Evolutionary conservation across 441 rosid species (phyloP), one percentile per base, ranked within the genome.

Genomic region (Dalechampia spathulata): DNA sequence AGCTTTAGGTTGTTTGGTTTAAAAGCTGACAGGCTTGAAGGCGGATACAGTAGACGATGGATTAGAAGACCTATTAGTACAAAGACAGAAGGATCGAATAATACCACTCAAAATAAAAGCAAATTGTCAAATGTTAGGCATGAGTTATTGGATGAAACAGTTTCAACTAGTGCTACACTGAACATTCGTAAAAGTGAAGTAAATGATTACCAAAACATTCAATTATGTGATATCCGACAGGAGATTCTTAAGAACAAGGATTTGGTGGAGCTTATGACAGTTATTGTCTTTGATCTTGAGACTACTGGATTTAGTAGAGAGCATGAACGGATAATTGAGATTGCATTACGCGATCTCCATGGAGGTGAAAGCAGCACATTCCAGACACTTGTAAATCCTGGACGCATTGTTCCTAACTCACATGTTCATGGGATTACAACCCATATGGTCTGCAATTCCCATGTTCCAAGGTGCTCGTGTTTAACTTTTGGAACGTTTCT

Each of bases 331-430:
- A 84, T 93, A 3, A 77, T 93, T 30, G 99, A 89, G 82, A 76
- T 93, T 53, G 96, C 89, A 6, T 57, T 77, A 9, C 90, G 80
- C 66, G 99, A 93, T 79, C 77, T 93, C 45, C 67, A 72, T 1
- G 97, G 99, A 54, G 97, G 97, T 57, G 69, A 74, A 69, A 75
- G 85, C 66, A 82, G 99, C 77, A 87, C 96, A 43, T 89, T 93
- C 40, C 83, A 87, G 72, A 80, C 90, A 0, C 79, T 93, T 2
- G 72, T 93, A 20, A 87, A 93, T 74, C 99, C 97, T 0, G 85
- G 65, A 21, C 62, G 82, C 16, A 44, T 20, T 60, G 75, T 93
- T 48, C 28, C 63, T 6, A 92, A 89, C 60, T n/a, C 85, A 0
- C 34, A 60, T 65, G 20, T 89, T 62, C 99, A 89, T 54, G 74